Evolutionary conservation across 208 protist species (phyloP), one percentile per base, ranked within the genome.

Genomic region (Wallacemonas sp.): DNA sequence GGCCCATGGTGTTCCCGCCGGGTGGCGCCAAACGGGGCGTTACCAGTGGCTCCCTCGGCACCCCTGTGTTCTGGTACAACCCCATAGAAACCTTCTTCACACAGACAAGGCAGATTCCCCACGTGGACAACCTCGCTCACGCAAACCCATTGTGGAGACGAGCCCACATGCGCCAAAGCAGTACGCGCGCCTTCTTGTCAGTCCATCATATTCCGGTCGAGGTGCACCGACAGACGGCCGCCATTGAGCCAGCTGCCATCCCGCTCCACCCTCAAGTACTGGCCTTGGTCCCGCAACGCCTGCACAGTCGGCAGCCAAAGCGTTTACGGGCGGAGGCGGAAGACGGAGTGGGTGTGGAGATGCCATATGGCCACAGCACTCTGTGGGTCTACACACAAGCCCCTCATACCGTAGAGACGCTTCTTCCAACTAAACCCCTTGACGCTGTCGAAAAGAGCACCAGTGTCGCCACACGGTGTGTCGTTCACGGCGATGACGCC

Each of bases 401-500:
- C 11, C 51, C 12, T 3, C 15, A 17, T 9, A 3, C 51, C 12
- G 26, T 58, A 3, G 51, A 58, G 24, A 22, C 12, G 0, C 4
- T 9, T 9, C 2, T 58, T 24, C 5, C 51, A 4, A 24, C 3
- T 12, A 12, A 26, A 39, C 36, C 36, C 14, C 9, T 14, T 14
- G 9, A 41, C 6, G 14, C 36, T 41, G 36, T 17, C 14, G 36
- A 41, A 6, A 41, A 41, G 9, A 41, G 36, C 9, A 41, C 9
- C 36, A 14, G 36, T 41, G 9, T 41, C 36, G 14, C 36, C 14
- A 41, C 36, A 41, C 60, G 68, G 22, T 74, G 61, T 26, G 30
- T 68, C 41, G 72, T 86, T 22, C 19, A 62, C 9, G 15, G 68
- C 21, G 62, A 80, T 14, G 72, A 70, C 11, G 58, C 73, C 8